Conservation (phyloP, 805 yeast species). For the Teunomyces kruisii region DNA sequence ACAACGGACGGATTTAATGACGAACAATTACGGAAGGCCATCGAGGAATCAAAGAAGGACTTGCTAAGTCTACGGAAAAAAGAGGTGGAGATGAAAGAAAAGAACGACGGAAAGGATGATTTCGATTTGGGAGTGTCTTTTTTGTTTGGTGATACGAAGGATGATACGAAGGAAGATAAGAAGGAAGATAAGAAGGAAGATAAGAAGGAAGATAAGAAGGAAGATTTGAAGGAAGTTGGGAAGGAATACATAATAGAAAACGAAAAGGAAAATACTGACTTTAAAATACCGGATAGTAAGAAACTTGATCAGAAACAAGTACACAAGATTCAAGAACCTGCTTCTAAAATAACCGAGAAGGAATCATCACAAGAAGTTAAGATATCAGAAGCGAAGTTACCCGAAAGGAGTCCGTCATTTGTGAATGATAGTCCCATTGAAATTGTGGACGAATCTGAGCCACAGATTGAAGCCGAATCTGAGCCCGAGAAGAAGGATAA, state of each 20-base stretch:
- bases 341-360: not conserved
- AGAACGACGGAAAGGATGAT: not conserved
- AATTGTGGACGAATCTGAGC: not conserved
- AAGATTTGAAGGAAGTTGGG: slow-evolving; percentile 5
- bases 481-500: not conserved
- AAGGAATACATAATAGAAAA: not conserved
- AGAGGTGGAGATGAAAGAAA: slow-evolving; percentile 6
- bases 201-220: slow-evolving; percentile 7
- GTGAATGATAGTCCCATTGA: not conserved
- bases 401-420: not conserved
- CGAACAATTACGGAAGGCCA: slow-evolving; percentile 45
- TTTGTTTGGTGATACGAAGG: slow-evolving; percentile 36
- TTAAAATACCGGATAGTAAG: too few species aligned
- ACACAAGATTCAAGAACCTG: too few species aligned
- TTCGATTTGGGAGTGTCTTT: slow-evolving; percentile 6
- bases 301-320: too few species aligned
- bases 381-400: not conserved
- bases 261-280: not conserved
- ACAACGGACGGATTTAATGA: slow-evolving; percentile 21
- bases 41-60: slow-evolving; percentile 48
- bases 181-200: slow-evolving; percentile 30
- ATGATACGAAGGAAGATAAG: slow-evolving; percentile 52
- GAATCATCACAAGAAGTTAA: too few species aligned
- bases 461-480: not conserved
- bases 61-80: slow-evolving; percentile 26